Evolutionary conservation across 2,329 filamentous ascomycete species (phyloP).

Genomic region (Pseudocercospora cruenta): DNA sequence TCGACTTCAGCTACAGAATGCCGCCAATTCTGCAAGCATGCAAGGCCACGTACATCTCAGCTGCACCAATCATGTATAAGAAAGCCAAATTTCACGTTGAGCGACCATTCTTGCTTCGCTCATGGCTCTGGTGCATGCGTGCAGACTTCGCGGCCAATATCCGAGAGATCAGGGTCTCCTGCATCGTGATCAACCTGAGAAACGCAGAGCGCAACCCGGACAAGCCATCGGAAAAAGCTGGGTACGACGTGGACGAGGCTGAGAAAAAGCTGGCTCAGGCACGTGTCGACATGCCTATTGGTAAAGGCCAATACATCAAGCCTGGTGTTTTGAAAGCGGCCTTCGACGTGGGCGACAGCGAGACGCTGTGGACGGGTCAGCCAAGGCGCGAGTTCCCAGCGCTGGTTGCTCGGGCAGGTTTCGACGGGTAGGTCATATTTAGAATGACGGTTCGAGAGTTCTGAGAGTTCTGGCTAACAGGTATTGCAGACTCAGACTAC

Average conservation of each 20-base stretch:
- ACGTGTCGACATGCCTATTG: not conserved
- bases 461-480: not conserved
- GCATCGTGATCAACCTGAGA: not conserved
- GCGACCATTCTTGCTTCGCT: not conserved
- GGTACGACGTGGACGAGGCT: not conserved
- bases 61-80: not conserved
- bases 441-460: not conserved
- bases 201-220: not conserved
- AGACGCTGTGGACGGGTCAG: not conserved
- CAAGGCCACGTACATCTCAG: not conserved
- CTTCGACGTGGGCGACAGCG: not conserved
- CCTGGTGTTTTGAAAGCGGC: not conserved
- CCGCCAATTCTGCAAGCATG: not conserved
- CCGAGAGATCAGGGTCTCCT: not conserved
- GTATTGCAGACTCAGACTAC: not conserved
- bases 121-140: not conserved
- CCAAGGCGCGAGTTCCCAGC: not conserved
- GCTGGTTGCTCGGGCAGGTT: not conserved
- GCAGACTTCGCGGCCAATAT: not conserved
- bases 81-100: not conserved
- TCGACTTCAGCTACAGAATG: not conserved
- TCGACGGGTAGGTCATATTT: not conserved
- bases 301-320: not conserved
- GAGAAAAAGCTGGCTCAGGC: no score
- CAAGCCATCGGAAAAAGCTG: not conserved